These are phyloP conservation scores for Leccinum boreale DNA, from an alignment of 768 basidiomycete species.

Conservation along the genomic window DNA sequence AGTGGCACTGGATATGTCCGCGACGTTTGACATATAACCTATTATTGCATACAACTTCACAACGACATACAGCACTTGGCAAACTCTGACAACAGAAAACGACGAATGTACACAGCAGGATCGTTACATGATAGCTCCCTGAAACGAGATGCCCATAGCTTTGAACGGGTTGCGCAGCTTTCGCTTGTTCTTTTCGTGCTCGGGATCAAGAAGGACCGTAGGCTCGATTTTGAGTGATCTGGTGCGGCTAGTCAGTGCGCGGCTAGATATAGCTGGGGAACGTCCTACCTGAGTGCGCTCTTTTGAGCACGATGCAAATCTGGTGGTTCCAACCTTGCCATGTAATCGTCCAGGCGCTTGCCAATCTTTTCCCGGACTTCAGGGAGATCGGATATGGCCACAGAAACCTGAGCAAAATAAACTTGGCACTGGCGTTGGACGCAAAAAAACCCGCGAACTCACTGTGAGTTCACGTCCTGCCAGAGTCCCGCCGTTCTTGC, in stretches of 20 bases:
- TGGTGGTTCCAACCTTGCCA: constrained; percentile 10
- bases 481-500: constrained; percentile 39
- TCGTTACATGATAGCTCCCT: constrained; percentile 19
- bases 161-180: constrained; percentile 5
- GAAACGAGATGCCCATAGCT: constrained; percentile 16
- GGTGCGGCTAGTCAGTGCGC: constrained; percentile 4
- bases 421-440: background rate
- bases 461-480: constrained; percentile 42
- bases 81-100: background rate
- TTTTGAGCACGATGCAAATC: constrained; percentile 21
- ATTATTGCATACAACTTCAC: background rate
- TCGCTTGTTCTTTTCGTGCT: background rate
- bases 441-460: constrained; percentile 16
- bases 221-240: constrained; percentile 28
- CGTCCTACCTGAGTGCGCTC: constrained; percentile 22
- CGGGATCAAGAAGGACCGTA: constrained; percentile 24
- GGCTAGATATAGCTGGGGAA: background rate
- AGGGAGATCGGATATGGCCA: constrained; percentile 31
- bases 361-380: constrained; percentile 31
- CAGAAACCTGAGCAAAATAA: constrained; percentile 21
- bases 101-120: background rate
- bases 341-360: constrained; percentile 25
- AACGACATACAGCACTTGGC: background rate
- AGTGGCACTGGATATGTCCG: constrained; percentile 13
- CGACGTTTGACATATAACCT: background rate